Percentiles rank a stretch among this genome's conserved stretches.
phyloP scores from a whole-genome alignment of 345 rosid species.

The Nephelium lappaceum region DNA sequence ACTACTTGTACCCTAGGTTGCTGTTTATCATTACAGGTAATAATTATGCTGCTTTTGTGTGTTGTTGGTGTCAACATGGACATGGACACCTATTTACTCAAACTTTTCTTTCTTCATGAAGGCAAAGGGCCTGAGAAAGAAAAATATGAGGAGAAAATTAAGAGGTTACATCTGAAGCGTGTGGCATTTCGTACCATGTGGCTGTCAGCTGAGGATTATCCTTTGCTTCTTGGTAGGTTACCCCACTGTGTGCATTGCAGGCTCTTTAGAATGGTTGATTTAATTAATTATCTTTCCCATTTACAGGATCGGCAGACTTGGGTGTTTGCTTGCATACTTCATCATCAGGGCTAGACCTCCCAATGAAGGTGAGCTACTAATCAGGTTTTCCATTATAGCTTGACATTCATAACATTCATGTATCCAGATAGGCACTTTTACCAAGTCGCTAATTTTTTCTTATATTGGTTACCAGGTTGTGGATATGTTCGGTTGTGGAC shows the following conservation, averaged over 20 bases:
- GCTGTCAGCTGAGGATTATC: slow-evolving; percentile 96
- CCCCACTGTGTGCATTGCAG: not conserved
- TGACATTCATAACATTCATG: not conserved
- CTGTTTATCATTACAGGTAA: slow-evolving; percentile 91
- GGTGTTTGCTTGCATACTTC: slow-evolving; percentile 98
- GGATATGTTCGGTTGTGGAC: slow-evolving; percentile 98
- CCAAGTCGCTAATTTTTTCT: slow-evolving; percentile 1
- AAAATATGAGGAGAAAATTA: slow-evolving; percentile 84
- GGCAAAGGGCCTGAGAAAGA: slow-evolving; percentile 97
- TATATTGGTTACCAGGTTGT: slow-evolving; percentile 63
- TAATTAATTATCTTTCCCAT: slow-evolving; percentile 12
- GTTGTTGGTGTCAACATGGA: not conserved
- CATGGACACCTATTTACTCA: slow-evolving; percentile 12
- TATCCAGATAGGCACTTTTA: not conserved
- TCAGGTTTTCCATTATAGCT: not conserved
- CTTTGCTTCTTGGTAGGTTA: slow-evolving; percentile 73
- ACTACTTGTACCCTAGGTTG: slow-evolving; percentile 66
- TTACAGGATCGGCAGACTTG: slow-evolving; percentile 82
- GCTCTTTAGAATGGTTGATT: not conserved
- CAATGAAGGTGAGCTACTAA: slow-evolving; percentile 74
- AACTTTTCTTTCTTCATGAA: slow-evolving; percentile 29
- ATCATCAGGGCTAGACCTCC: slow-evolving; percentile 95
- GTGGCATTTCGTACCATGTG: slow-evolving; percentile 97
- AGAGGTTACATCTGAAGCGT: slow-evolving; percentile 66
- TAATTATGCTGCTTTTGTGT: not conserved